Base-by-base conservation (phyloP, 768 basidiomycete genomes). In the Lyophyllum shimeji region DNA sequence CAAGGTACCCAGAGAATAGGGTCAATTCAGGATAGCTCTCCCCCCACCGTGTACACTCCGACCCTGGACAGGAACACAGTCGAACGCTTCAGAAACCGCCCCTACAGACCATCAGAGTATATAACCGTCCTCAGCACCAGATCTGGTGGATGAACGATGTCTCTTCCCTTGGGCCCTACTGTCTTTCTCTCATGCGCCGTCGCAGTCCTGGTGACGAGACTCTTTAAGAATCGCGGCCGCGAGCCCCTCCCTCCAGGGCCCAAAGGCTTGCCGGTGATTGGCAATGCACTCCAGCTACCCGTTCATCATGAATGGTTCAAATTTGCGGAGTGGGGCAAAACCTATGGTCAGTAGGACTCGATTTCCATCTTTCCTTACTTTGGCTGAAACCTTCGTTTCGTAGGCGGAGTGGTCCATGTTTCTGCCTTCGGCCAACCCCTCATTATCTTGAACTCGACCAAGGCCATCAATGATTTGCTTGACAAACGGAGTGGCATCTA, bases 401-500 rank as follows among this genome's bases (percentile, higher is more conserved):
- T 46, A 53, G 55, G 55, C 27, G 44, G 46, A 11, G 39, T 56
- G n/a, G 23, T 52, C 7, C 24, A 50, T 13, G 50, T 56, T 11
- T 50, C 57, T 9, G 45, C 60, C 9, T 42, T 67, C 4, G 63
- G 66, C 6, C 60, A 59, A 15, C 51, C 62, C 8, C 63, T 72
- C 50, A 56, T 74, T 42, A 57, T 74, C 46, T 52, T 74, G n/a
- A 71, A 73, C 52, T 63, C 62, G 24, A 43, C 49, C 18, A 59
- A 66, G 29, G 63, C 61, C 20, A 68, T 66, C 11, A 59, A 52
- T 11, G 71, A 73, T 9, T 63, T 77, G 51, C 58, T 74, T 12
- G 67, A 72, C 18, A 71, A 69, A 52, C 59, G 67, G 20, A 63
- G 65, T 29, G 34, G 55, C 9, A 63, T 70, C 1, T 72, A 73